Evolutionary conservation across 2,329 filamentous ascomycete genomes (phyloP), one percentile per base, ranked within the genome.

Genomic region (Bimuria novae-zelandiae): DNA sequence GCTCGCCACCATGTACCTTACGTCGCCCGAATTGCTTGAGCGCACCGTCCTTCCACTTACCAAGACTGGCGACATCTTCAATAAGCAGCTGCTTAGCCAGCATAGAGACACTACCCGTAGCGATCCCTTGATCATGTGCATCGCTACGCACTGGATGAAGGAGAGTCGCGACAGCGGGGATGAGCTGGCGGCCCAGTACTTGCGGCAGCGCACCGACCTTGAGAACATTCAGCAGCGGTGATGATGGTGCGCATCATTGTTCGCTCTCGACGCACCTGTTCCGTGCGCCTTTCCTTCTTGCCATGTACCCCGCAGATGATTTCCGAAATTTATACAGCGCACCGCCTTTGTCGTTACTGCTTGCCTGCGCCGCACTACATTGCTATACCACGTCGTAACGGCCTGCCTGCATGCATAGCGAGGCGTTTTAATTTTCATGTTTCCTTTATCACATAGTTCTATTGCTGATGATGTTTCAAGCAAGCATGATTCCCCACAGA

Each of bases 111-210:
- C 82, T 14, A 75, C 79, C 49, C 81, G 90, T 61, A 92, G 87
- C 54, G 91, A 97, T 71, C 90, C 90, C 1, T 88, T 88, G 49
- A 86, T 92, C 36, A 94, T 97, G 89, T 97, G 92, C 66, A 85
- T 96, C 52, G 93, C 93, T 8, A 87, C 95, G 75, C 93, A 97
- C 78, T 97, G 93, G 92, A 97, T 97, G 92, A 90, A 93, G 76
- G 81, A 90, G 60, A 92, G 90, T 32, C 89, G 90, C 63, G 83
- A 84, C 49, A 92, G 92, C n/a, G 92, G 92, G 1, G 93, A 97
- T 71, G 84, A 89, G 67, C 79, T 96, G 62, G 93, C 93, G 17
- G 87, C 85, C 69, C 89, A 88, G 71, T 92, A 93, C 75, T 77
- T 97, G 72, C 83, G 87, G 59, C 90, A 95, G 76, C 75, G 83